A percentile compares a stretch with the other conserved stretches of the same genome.
Conservation (phyloP, 164 flowering plant genomes). For the Vitis riparia region DNA sequence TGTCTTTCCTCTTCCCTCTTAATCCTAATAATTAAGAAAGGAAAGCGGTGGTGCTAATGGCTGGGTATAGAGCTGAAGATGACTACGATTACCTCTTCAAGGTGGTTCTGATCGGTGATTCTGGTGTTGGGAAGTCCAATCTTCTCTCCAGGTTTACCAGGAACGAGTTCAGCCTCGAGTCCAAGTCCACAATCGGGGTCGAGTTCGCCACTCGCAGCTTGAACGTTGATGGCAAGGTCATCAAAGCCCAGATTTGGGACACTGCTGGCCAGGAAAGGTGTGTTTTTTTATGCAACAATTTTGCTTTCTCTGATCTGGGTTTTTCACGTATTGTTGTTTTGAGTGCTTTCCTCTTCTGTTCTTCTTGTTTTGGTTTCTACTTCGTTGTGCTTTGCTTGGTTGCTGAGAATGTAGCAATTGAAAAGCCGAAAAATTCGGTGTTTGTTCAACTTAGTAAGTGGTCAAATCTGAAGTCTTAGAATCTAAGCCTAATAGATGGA, state of each 20-base stretch:
- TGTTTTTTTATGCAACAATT: background rate
- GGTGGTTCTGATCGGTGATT: slow-evolving; percentile 51
- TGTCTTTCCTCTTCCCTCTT: background rate
- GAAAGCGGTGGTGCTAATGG: slow-evolving; percentile 16
- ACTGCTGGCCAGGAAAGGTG: slow-evolving; percentile 22
- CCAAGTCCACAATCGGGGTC: slow-evolving; percentile 50
- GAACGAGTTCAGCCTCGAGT: slow-evolving; percentile 54
- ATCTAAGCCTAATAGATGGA: no score
- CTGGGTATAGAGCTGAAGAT: slow-evolving; percentile 46
- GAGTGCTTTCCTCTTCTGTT: background rate
- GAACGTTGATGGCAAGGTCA: slow-evolving; percentile 41
- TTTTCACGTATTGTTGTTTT: background rate
- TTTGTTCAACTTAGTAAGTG: no score
- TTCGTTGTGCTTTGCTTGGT: no score
- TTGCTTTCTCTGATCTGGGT: slow-evolving; percentile 12
- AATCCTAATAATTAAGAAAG: background rate
- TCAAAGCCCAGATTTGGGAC: slow-evolving; percentile 17
- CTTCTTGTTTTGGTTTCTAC: background rate
- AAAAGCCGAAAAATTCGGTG: no score
- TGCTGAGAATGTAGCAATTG: no score
- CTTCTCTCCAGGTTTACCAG: slow-evolving; percentile 45
- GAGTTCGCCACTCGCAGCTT: slow-evolving; percentile 58
- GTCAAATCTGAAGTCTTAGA: no score
- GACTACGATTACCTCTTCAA: slow-evolving; percentile 52
- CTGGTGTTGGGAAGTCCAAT: slow-evolving; percentile 47